These are phyloP conservation scores for Sclerotinia borealis DNA, from an alignment of 2,329 filamentous ascomycete genomes.

Conservation along the genomic window DNA sequence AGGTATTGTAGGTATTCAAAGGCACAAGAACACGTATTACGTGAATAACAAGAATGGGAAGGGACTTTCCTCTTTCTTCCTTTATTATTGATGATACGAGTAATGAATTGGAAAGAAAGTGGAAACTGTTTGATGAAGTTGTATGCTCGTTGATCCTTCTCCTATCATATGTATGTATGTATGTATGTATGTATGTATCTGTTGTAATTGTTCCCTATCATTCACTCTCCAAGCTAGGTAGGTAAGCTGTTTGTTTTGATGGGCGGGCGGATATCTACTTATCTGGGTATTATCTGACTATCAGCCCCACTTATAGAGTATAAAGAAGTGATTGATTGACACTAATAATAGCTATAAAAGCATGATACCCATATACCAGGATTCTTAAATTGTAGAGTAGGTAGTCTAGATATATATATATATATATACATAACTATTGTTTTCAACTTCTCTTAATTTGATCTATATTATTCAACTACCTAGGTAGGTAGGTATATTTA, in stretches of 20 bases:
- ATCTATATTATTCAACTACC: no score
- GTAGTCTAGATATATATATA: no score
- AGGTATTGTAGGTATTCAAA: neutral
- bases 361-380: no score
- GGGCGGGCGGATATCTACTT: no score
- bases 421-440: no score
- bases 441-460: no score
- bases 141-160: neutral
- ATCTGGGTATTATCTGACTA: neutral
- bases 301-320: neutral
- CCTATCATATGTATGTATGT: no score
- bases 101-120: neutral
- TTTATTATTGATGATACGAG: neutral
- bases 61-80: neutral
- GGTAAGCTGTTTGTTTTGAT: no score
- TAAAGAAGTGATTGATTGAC: neutral
- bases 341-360: no score
- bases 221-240: neutral
- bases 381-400: no score
- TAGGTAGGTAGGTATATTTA: no score
- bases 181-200: neutral
- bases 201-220: neutral
- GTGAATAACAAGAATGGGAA: neutral
- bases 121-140: neutral
- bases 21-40: constrained; percentile 6